Evolutionary conservation across 169 alveolate species (phyloP).

Genomic region (Amoebophrya sp.): DNA sequence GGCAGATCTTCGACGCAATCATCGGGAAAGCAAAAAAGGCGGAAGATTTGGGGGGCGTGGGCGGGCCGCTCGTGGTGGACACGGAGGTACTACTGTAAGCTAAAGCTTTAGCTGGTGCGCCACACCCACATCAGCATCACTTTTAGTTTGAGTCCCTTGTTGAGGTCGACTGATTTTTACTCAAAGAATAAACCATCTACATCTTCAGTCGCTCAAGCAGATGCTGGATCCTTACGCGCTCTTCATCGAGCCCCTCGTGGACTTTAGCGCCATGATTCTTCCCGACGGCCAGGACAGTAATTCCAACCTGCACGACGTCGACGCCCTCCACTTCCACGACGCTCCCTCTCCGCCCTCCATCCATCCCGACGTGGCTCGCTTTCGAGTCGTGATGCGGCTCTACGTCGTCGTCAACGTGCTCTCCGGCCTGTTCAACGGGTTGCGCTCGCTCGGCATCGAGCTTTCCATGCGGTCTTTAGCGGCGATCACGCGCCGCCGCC

Average conservation of each 20-base stretch:
- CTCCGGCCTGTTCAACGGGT: slow-evolving; percentile 5
- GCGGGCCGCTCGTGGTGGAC: too few relatives aligned
- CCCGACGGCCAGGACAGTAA: neutral
- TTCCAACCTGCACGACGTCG: neutral
- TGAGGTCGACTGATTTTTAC: too few relatives aligned
- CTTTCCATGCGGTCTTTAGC: neutral
- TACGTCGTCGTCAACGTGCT: neutral
- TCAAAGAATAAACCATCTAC: too few relatives aligned
- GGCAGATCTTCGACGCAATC: slow-evolving; percentile 8
- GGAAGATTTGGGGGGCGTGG: neutral
- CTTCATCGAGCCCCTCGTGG: neutral
- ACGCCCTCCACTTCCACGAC: neutral
- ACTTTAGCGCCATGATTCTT: neutral
- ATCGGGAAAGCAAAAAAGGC: neutral
- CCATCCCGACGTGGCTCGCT: neutral
- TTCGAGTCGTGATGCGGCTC: neutral
- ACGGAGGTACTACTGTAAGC: too few relatives aligned
- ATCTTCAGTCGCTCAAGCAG: neutral
- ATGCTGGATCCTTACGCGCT: neutral
- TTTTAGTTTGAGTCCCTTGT: too few relatives aligned
- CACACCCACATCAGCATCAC: too few relatives aligned
- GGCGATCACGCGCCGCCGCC: neutral
- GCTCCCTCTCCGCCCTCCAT: neutral
- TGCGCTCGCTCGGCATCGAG: neutral
- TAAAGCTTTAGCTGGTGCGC: neutral